A percentile compares a stretch with the other conserved stretches of the same genome.
Conservation (phyloP, 257 asterid genomes). For the Salvia miltiorrhiza region DNA sequence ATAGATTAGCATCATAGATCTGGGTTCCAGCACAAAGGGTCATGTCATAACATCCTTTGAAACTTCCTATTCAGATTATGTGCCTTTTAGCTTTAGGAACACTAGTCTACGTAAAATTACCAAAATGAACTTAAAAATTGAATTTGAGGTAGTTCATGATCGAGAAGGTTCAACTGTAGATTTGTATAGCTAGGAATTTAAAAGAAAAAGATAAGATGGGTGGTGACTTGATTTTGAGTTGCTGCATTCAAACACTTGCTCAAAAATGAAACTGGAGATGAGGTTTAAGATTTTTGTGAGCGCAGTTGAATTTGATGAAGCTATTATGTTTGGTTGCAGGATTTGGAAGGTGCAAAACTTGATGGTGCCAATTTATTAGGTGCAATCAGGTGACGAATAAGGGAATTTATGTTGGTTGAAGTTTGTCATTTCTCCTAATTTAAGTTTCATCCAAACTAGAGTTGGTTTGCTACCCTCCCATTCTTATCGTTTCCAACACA, state of each 20-base stretch:
- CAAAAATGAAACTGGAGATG: background rate
- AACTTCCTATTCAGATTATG: background rate
- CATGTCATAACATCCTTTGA: background rate
- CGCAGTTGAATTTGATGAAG: background rate
- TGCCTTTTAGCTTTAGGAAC: background rate
- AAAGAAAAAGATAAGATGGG: background rate
- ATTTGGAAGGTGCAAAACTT: slow-evolving; percentile 80
- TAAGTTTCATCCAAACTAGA: background rate
- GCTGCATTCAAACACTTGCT: background rate
- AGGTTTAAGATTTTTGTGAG: background rate
- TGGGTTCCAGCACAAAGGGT: background rate
- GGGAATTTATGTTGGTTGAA: background rate
- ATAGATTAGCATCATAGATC: background rate
- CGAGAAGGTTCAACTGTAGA: background rate
- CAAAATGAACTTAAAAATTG: background rate
- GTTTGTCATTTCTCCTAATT: background rate
- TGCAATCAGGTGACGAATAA: slow-evolving; percentile 54
- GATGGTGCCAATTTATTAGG: slow-evolving; percentile 86
- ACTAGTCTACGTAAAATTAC: background rate
- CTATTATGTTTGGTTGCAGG: slow-evolving; percentile 31
- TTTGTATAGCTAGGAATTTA: background rate
- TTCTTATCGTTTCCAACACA: background rate
- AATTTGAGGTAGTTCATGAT: background rate
- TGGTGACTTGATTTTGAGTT: background rate
- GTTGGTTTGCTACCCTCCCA: background rate